These are phyloP conservation scores for Globomyces pollinis-pini DNA, from an alignment of 192 early-diverging fungal genomes.

Conservation along the genomic window DNA sequence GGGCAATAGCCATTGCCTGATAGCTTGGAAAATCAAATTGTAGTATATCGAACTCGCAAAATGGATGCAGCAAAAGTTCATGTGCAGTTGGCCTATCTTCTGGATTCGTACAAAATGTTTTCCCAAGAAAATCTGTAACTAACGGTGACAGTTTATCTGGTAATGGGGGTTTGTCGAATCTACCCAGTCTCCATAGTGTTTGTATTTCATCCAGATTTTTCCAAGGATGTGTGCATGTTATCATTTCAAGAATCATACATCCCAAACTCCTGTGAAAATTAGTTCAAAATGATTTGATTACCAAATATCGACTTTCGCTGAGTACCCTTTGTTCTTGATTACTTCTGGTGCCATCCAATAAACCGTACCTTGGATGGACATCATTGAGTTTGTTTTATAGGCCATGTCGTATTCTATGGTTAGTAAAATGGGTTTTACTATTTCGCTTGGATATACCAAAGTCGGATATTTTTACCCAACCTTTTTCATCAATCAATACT, in stretches of 20 bases:
- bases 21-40: slow-evolving; percentile 19
- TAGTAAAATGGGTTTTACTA: slow-evolving; percentile 19
- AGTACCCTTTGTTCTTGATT: slow-evolving; percentile 68
- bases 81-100: slow-evolving; percentile 68
- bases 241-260: slow-evolving; percentile 97
- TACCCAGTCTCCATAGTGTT: slow-evolving; percentile 67
- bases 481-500: slow-evolving; percentile 85
- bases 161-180: slow-evolving; percentile 69
- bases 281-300: too few relatives aligned
- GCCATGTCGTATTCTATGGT: slow-evolving; percentile 27
- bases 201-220: slow-evolving; percentile 44
- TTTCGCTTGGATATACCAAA: slow-evolving; percentile 90
- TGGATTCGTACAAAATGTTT: slow-evolving; percentile 75
- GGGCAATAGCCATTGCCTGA: slow-evolving; percentile 25
- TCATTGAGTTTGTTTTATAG: slow-evolving; percentile 44
- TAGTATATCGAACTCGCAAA: slow-evolving; percentile 34
- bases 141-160: slow-evolving; percentile 64
- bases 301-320: slow-evolving; percentile 94
- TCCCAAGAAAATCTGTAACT: slow-evolving; percentile 63
- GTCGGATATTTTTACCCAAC: slow-evolving; percentile 91
- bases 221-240: slow-evolving; percentile 90
- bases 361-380: slow-evolving; percentile 85
- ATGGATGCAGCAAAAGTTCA: slow-evolving; percentile 59
- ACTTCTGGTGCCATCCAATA: slow-evolving; percentile 98
- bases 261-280: slow-evolving; percentile 60